Evolutionary conservation across 148 eudicot species (phyloP).

Genomic region (Limonium bicolor): DNA sequence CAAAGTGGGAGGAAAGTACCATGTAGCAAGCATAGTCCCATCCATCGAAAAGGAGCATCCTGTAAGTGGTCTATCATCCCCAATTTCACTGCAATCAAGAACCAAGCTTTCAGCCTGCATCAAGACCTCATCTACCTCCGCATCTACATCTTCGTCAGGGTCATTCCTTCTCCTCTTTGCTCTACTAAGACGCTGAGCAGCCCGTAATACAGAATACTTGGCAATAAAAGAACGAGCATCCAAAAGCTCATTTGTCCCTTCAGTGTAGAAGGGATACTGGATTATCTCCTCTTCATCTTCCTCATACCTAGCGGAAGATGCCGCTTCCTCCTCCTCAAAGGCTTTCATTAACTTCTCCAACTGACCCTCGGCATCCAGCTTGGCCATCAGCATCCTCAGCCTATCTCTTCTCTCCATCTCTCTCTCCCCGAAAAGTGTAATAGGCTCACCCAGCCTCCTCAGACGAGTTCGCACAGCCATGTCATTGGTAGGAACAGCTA

Average conservation of each 20-base stretch:
- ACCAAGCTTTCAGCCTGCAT: constrained; percentile 50
- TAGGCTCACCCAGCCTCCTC: constrained; percentile 73
- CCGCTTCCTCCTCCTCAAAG: constrained; percentile 79
- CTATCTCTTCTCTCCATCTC: constrained; percentile 98
- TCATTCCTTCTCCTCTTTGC: constrained; percentile 82
- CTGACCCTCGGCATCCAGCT: constrained; percentile 83
- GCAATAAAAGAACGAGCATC: constrained; percentile 59
- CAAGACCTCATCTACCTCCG: constrained; percentile 69
- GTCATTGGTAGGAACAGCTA: constrained; percentile 91
- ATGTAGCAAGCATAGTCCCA: constrained; percentile 73
- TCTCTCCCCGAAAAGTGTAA: constrained; percentile 82
- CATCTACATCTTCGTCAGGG: constrained; percentile 91
- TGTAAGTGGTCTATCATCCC: constrained; percentile 80
- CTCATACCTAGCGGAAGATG: constrained; percentile 24
- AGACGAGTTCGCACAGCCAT: constrained; percentile 70
- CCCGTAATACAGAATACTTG: constrained; percentile 46
- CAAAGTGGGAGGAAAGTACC: constrained; percentile 23
- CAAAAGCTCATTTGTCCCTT: constrained; percentile 46
- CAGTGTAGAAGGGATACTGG: constrained; percentile 82
- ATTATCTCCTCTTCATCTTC: constrained; percentile 45
- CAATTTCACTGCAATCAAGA: constrained; percentile 77
- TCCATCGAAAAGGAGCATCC: constrained; percentile 78
- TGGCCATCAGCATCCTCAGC: constrained; percentile 76
- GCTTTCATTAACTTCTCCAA: constrained; percentile 83
- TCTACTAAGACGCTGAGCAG: constrained; percentile 48